Conservation (phyloP, 2,329 filamentous ascomycete species). For the Pseudogymnoascus sp. region DNA sequence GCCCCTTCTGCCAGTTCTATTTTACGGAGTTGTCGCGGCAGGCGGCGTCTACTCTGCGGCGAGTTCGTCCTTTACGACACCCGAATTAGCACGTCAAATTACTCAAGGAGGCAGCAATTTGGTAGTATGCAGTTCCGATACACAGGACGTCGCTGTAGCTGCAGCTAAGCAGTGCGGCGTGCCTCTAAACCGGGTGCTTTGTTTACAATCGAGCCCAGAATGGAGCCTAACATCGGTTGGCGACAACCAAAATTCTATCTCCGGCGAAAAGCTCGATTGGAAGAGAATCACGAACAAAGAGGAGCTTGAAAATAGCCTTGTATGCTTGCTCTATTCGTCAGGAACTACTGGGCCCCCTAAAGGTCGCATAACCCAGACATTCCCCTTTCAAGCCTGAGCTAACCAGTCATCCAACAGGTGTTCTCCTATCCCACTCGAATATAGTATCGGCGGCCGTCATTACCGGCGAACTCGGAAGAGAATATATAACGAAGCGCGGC, state of each 20-base stretch:
- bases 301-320: constrained; percentile 39
- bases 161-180: constrained; percentile 43
- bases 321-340: constrained; percentile 68
- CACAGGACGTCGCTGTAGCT: constrained; percentile 50
- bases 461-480: constrained; percentile 25
- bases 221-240: constrained; percentile 54
- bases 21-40: constrained; percentile 68
- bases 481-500: constrained; percentile 20
- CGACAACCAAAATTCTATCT: constrained; percentile 43
- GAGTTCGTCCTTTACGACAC: constrained; percentile 59
- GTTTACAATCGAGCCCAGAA: constrained; percentile 47
- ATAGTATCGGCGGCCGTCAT: constrained; percentile 53
- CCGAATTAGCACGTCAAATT: constrained; percentile 69
- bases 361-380: constrained; percentile 26
- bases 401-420: constrained; percentile 42
- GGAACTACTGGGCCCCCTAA: constrained; percentile 79
- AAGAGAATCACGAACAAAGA: constrained; percentile 56
- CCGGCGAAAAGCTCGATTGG: constrained; percentile 34
- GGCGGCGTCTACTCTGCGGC: constrained; percentile 71
- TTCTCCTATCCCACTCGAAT: constrained; percentile 63
- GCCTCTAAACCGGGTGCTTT: constrained; percentile 50
- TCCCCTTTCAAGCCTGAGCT: background rate
- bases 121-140: constrained; percentile 57
- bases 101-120: constrained; percentile 58
- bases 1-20: constrained; percentile 51